These are phyloP conservation scores for Digitaria exilis DNA, from an alignment of 202 grass and related monocot species.

Conservation along the genomic window DNA sequence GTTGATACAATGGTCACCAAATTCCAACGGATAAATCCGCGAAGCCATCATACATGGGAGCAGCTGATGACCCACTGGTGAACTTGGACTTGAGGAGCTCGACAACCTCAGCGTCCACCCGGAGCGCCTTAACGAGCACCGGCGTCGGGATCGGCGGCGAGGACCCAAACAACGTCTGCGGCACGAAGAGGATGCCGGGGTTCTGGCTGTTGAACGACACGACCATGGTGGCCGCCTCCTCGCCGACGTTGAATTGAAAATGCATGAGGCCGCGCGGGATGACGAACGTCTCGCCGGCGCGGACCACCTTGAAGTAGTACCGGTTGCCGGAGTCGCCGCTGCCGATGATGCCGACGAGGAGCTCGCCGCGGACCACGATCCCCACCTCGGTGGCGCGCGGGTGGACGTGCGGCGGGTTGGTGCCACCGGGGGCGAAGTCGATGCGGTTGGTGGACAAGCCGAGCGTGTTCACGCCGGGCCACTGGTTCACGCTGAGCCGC, in stretches of 20 bases:
- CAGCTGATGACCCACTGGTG: conserved; percentile 8
- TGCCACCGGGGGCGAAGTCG: too few species aligned
- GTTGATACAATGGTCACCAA: too few species aligned
- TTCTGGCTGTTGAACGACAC: conserved; percentile 76
- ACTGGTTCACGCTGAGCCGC: conserved; percentile 35
- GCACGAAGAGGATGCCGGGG: conserved; percentile 47
- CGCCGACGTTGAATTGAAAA: conserved; percentile 70
- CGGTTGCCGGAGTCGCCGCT: conserved; percentile 38
- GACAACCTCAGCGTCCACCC: conserved; percentile 49
- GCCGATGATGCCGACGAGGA: conserved; percentile 62
- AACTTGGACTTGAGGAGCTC: conserved; percentile 65
- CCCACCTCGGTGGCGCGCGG: too few species aligned
- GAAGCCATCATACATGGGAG: neutral
- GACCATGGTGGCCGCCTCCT: conserved; percentile 1
- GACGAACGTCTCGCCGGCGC: conserved; percentile 55
- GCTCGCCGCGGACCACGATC: conserved; percentile 31
- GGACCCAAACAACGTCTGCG: conserved; percentile 46
- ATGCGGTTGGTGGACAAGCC: conserved; percentile 20
- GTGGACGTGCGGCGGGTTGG: too few species aligned
- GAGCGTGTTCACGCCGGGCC: conserved; percentile 66
- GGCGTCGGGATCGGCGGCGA: conserved; percentile 12
- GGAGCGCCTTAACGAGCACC: conserved; percentile 57
- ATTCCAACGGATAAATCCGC: too few species aligned
- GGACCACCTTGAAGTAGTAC: conserved; percentile 54
- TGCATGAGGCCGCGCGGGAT: conserved; percentile 63